These are phyloP conservation scores for Apophysomyces elegans DNA, from an alignment of 371 early-diverging fungal species.

Conservation along the genomic window DNA sequence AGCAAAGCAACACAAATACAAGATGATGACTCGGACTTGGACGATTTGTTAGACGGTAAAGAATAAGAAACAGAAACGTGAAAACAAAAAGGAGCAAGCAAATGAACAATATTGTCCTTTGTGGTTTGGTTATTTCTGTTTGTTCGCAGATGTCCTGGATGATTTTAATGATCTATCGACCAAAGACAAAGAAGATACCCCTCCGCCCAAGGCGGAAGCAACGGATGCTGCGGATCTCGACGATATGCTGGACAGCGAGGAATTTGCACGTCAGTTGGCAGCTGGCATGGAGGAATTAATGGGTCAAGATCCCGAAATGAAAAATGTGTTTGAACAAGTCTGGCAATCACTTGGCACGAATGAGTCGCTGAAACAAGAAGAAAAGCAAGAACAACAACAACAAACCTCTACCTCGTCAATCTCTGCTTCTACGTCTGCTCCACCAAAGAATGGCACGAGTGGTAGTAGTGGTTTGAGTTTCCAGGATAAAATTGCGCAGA, in stretches of 20 bases:
- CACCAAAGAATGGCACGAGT: too few species aligned
- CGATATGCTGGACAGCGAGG: constrained; percentile 64
- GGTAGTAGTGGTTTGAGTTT: constrained; percentile 41
- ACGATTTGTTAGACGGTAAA: constrained; percentile 68
- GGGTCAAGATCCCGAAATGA: constrained; percentile 58
- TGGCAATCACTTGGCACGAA: constrained; percentile 55
- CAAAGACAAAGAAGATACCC: constrained; percentile 7
- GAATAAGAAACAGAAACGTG: neutral
- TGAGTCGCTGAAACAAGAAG: neutral
- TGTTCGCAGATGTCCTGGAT: constrained; percentile 56
- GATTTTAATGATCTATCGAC: constrained; percentile 40
- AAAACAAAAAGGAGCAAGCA: neutral
- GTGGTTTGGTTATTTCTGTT: neutral
- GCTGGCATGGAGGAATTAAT: constrained; percentile 80
- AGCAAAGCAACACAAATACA: constrained; percentile 30
- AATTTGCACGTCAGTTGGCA: constrained; percentile 78
- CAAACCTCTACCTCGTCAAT: too few species aligned
- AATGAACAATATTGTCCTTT: neutral
- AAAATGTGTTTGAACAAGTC: constrained; percentile 68
- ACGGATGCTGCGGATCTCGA: constrained; percentile 34
- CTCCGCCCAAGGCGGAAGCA: constrained; percentile 12
- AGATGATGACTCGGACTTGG: constrained; percentile 60
- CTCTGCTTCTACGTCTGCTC: too few species aligned
- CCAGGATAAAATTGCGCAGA: constrained; percentile 81
- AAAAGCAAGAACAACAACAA: too few species aligned